Evolutionary conservation across 2,329 filamentous ascomycete genomes (phyloP).

Genomic region (Aureobasidium sp.): DNA sequence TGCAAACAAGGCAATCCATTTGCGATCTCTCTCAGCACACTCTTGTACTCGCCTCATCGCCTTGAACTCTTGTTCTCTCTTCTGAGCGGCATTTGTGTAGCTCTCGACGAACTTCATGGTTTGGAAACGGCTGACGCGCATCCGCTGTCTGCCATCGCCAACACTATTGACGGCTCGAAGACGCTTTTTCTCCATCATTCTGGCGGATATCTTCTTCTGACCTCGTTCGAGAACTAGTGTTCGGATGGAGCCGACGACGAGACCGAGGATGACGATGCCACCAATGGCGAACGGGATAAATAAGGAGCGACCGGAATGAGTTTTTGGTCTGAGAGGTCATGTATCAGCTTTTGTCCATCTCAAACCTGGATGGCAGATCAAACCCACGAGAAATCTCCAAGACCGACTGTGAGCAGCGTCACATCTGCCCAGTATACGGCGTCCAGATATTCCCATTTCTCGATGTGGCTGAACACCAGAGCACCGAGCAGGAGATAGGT

Average conservation of each 20-base stretch:
- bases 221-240: constrained; percentile 43
- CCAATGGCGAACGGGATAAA: constrained; percentile 49
- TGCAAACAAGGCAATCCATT: constrained; percentile 33
- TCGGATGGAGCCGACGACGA: constrained; percentile 47
- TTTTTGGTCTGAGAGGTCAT: constrained; percentile 30
- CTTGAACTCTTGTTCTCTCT: constrained; percentile 43
- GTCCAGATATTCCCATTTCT: constrained; percentile 47
- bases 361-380: neutral
- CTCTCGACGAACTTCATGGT: constrained; percentile 37
- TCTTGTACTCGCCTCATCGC: constrained; percentile 41
- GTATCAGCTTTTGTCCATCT: neutral
- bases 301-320: constrained; percentile 42
- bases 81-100: constrained; percentile 27
- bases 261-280: constrained; percentile 47
- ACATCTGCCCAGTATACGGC: constrained; percentile 50
- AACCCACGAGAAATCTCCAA: constrained; percentile 38
- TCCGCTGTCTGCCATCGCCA: constrained; percentile 32
- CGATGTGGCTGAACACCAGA: constrained; percentile 39
- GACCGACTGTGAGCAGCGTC: constrained; percentile 47
- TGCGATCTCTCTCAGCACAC: constrained; percentile 32
- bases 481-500: constrained; percentile 42
- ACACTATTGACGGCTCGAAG: constrained; percentile 33
- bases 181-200: constrained; percentile 43
- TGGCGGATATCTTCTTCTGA: constrained; percentile 42
- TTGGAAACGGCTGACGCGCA: constrained; percentile 35